Evolutionary conservation across 2,329 filamentous ascomycete species (phyloP), one percentile per base, ranked within the genome.

Genomic region (Cryphonectria parasitica): DNA sequence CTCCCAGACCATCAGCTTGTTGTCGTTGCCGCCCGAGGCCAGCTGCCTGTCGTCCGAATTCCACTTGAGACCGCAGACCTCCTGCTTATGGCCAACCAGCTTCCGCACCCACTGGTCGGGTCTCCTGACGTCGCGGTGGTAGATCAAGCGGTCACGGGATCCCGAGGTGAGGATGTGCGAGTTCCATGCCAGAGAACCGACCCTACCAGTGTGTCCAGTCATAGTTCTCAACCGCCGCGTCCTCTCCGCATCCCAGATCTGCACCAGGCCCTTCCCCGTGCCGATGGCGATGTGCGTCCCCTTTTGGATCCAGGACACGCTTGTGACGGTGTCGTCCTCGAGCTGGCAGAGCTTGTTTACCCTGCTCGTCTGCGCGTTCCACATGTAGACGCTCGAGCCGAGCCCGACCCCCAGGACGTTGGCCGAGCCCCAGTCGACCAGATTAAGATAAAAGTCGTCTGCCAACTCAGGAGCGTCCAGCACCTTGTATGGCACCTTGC

Each of bases 1-100:
- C 77, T 99, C 96, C 96, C 96, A 99, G 34, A 99, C 94, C 88
- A 98, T 96, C 62, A 99, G 86, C 79, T 98, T 98, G 83, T 99
- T 99, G 83, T 99, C 96, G 80, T 99, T 99, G 7, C 96, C 96
- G 65, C 96, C 96, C 69, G 93, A 97, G 17, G 96, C 96, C 36
- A 99, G 87, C 79, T 99, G 96, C 6, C 94, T 93, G 77, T 98
- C 95, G 75, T 98, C 95, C 70, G 92, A 93, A 77, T 99, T 99
- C 96, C 96, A 99, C 77, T 95, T 95, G 66, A 99, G 83, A 11
- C 96, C 96, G 78, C 96, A 99, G 17, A 99, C 94, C 82, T 99
- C 96, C 82, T 99, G 96, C 80, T 98, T 99, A 81, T 99, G 96
- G 10, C 96, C 96, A 10, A 94, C 90, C 4, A 99, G 86, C 77